Percentiles rank a stretch among this genome's conserved stretches.
phyloP scores from a whole-genome alignment of 106 monocot species.

The Dendrobium nobile region DNA sequence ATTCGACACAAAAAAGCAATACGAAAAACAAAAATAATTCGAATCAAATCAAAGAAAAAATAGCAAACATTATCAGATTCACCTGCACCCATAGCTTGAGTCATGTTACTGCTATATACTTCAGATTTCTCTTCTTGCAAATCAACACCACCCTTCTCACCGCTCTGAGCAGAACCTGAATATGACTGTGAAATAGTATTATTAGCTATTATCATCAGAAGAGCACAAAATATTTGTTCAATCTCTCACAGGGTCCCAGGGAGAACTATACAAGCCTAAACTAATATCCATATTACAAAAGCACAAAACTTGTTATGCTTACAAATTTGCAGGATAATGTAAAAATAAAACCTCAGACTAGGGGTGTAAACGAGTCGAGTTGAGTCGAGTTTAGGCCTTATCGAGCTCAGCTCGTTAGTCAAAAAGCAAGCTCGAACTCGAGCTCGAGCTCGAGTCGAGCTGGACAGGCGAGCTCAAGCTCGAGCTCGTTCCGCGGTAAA shows the following conservation, averaged over 20 bases:
- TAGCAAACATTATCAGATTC: conserved; percentile 13
- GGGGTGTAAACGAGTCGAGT: too few relatives aligned
- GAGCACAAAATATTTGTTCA: not conserved
- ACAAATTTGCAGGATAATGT: not conserved
- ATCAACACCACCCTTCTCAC: conserved; percentile 43
- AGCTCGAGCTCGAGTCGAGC: too few relatives aligned
- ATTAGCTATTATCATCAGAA: not conserved
- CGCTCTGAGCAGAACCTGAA: conserved; percentile 36
- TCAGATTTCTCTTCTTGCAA: conserved; percentile 59
- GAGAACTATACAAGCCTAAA: not conserved
- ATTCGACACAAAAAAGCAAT: too few relatives aligned
- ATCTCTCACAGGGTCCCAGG: not conserved
- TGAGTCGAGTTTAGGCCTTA: too few relatives aligned
- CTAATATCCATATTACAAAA: conserved; percentile 4
- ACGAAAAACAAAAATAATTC: not conserved
- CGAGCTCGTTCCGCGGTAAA: too few relatives aligned
- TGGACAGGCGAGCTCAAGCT: too few relatives aligned
- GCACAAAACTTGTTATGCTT: not conserved
- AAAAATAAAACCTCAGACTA: not conserved
- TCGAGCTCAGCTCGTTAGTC: too few relatives aligned
- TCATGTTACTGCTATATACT: conserved; percentile 80
- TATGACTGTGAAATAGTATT: conserved; percentile 37
- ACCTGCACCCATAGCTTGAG: conserved; percentile 98
- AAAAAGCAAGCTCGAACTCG: too few relatives aligned
- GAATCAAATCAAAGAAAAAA: not conserved